These are phyloP conservation scores for Dissophora globulifera DNA, from an alignment of 192 early-diverging fungal genomes.

Conservation along the genomic window DNA sequence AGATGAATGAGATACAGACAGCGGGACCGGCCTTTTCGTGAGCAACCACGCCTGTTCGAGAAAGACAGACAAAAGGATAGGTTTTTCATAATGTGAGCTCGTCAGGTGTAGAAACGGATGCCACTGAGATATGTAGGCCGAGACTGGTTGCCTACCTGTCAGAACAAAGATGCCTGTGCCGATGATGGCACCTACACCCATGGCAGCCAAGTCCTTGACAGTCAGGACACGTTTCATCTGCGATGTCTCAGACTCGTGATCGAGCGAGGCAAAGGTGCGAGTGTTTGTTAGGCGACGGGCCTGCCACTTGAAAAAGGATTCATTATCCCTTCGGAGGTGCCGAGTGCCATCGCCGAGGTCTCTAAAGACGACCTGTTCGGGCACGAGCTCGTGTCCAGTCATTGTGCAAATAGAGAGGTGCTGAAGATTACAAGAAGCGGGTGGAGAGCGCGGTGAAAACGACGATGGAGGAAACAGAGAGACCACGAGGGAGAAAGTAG, in stretches of 20 bases:
- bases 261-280: conserved; percentile 40
- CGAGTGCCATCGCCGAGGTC: conserved; percentile 39
- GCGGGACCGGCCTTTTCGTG: conserved; percentile 83
- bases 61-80: background rate
- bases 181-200: conserved; percentile 83
- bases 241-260: conserved; percentile 54
- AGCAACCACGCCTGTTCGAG: conserved; percentile 68
- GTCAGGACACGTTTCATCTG: conserved; percentile 65
- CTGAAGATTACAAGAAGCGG: background rate
- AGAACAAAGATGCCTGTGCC: conserved; percentile 88
- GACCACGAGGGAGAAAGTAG: too few species aligned
- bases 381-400: conserved; percentile 28
- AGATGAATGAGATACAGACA: conserved; percentile 81
- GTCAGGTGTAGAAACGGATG: too few species aligned
- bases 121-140: too few species aligned
- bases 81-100: too few species aligned
- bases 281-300: conserved; percentile 40
- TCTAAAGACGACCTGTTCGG: conserved; percentile 1
- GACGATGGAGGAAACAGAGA: too few species aligned
- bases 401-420: background rate
- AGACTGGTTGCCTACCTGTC: conserved; percentile 62
- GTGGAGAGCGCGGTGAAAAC: background rate
- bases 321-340: conserved; percentile 23
- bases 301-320: conserved; percentile 19
- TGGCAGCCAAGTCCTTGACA: conserved; percentile 67